Percentiles rank a stretch among this genome's conserved stretches.
Conservation (phyloP, 768 basidiomycete genomes). For the Lentinus tigrinus region DNA sequence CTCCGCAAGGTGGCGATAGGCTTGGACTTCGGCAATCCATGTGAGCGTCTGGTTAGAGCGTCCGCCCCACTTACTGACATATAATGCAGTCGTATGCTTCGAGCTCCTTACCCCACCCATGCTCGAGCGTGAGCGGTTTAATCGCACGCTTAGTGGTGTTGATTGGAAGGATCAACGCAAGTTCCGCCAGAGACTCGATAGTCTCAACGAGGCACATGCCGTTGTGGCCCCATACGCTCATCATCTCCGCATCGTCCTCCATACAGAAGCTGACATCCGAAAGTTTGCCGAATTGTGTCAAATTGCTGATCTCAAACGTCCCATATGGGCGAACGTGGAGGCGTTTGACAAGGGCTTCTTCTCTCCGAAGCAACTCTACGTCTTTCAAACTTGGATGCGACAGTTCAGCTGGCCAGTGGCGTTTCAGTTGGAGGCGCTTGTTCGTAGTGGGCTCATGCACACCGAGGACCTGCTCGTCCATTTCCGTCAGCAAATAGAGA, state of each 20-base stretch:
- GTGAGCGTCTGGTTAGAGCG: slow-evolving; percentile 39
- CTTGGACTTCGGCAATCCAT: slow-evolving; percentile 59
- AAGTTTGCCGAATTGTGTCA: slow-evolving; percentile 56
- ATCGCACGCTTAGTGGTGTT: slow-evolving; percentile 47
- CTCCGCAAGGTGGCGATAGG: slow-evolving; percentile 63
- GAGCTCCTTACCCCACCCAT: slow-evolving; percentile 64
- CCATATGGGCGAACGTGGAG: slow-evolving; percentile 41
- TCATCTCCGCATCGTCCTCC: slow-evolving; percentile 64
- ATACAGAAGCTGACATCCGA: slow-evolving; percentile 47
- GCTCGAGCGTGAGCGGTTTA: slow-evolving; percentile 59
- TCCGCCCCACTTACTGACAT: background rate
- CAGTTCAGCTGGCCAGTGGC: slow-evolving; percentile 63
- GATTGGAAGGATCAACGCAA: slow-evolving; percentile 39
- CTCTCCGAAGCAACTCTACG: slow-evolving; percentile 41
- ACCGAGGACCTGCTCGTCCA: slow-evolving; percentile 50
- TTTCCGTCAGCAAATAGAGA: slow-evolving; percentile 44
- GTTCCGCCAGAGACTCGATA: slow-evolving; percentile 57
- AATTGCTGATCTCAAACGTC: slow-evolving; percentile 42
- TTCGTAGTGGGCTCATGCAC: slow-evolving; percentile 62
- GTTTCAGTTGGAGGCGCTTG: slow-evolving; percentile 73
- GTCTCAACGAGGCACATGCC: slow-evolving; percentile 57
- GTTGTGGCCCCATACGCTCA: slow-evolving; percentile 68
- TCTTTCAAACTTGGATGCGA: slow-evolving; percentile 43
- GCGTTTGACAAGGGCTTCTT: slow-evolving; percentile 54
- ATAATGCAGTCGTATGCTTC: slow-evolving; percentile 58